phyloP scores from a whole-genome alignment of 768 basidiomycete species.

The Boletales sp. region DNA sequence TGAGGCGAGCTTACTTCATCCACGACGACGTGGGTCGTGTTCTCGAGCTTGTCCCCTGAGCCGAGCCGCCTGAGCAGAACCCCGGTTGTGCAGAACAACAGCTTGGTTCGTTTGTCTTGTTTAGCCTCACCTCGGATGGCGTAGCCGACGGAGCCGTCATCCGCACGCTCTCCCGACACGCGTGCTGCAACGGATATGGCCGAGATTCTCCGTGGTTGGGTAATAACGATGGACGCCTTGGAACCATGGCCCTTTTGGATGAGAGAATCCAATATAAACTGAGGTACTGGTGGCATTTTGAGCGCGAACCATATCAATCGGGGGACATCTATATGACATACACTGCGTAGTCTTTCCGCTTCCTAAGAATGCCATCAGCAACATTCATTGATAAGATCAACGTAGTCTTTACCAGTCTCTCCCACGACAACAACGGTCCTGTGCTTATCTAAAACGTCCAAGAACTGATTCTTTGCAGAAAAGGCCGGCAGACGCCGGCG shows the following conservation, averaged over 20 bases:
- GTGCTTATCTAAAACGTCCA: conserved; percentile 51
- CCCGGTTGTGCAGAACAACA: conserved; percentile 92
- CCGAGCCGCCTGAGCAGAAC: conserved; percentile 80
- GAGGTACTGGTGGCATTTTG: conserved; percentile 55
- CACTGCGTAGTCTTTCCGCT: conserved; percentile 91
- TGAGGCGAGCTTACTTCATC: conserved; percentile 65
- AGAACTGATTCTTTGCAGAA: conserved; percentile 57
- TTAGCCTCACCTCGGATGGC: conserved; percentile 85
- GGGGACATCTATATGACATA: conserved; percentile 28
- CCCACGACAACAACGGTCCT: conserved; percentile 84
- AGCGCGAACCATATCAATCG: background rate
- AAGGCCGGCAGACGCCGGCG: conserved; percentile 77
- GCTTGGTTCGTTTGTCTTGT: conserved; percentile 59
- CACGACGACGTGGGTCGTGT: conserved; percentile 81
- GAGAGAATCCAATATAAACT: conserved; percentile 83
- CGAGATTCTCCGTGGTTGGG: conserved; percentile 86
- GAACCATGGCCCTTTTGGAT: conserved; percentile 61
- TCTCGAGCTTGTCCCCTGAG: conserved; percentile 64
- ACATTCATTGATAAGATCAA: background rate
- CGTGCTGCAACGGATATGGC: conserved; percentile 87
- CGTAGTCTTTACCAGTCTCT: conserved; percentile 62
- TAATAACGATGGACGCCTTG: conserved; percentile 72
- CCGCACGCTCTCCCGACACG: conserved; percentile 75
- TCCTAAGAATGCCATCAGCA: conserved; percentile 38
- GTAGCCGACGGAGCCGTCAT: conserved; percentile 82